phyloP scores from a whole-genome alignment of 805 yeast species.

The Lachancea lanzarotensis region DNA sequence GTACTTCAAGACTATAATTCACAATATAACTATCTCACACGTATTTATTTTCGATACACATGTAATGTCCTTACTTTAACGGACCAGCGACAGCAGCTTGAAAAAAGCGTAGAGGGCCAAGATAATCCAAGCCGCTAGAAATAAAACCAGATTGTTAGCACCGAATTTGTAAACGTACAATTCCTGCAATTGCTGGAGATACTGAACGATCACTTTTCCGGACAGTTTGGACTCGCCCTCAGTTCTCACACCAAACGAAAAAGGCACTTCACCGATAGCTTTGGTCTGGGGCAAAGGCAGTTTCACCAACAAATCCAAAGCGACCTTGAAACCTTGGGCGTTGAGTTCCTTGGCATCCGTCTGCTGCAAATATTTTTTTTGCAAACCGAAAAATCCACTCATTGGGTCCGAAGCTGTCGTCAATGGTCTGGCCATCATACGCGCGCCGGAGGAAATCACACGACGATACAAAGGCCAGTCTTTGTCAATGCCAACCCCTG shows the following conservation, averaged over 20 bases:
- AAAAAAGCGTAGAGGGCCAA: conserved; percentile 28
- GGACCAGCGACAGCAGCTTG: conserved; percentile 11
- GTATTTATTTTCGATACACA: neutral
- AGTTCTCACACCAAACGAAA: conserved; percentile 47
- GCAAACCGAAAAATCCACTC: conserved; percentile 48
- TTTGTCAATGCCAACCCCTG: conserved; percentile 48
- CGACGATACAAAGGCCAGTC: conserved; percentile 49
- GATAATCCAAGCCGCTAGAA: conserved; percentile 29
- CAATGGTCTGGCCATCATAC: conserved; percentile 43
- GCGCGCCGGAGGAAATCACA: conserved; percentile 43
- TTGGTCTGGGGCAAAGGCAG: conserved; percentile 33
- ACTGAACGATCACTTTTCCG: conserved; percentile 44
- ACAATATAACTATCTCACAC: neutral
- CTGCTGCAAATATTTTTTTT: conserved; percentile 36
- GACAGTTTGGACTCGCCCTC: conserved; percentile 48
- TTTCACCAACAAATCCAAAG: conserved; percentile 43
- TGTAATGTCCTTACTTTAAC: neutral
- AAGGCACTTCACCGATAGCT: conserved; percentile 42
- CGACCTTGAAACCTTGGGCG: conserved; percentile 45
- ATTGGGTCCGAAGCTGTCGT: conserved; percentile 49
- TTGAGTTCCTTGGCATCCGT: conserved; percentile 34
- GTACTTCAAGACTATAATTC: no score
- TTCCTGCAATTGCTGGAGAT: conserved; percentile 41
- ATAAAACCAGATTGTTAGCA: conserved; percentile 31
- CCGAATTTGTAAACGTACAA: conserved; percentile 43